These are phyloP conservation scores for Lactarius sp. DNA, from an alignment of 768 basidiomycete genomes.

Conservation along the genomic window DNA sequence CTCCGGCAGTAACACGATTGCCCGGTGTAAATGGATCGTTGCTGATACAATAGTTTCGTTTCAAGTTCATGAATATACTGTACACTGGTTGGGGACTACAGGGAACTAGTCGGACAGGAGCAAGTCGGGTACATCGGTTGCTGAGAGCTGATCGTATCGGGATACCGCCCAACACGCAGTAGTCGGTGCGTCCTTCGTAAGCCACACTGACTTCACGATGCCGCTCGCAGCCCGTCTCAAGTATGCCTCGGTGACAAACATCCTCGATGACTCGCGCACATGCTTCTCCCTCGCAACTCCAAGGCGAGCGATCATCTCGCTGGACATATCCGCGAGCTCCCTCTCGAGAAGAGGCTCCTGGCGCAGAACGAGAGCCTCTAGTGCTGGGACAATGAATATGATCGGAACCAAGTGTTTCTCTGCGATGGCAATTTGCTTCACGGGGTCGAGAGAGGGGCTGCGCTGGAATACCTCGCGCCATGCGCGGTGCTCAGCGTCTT, in stretches of 20 bases:
- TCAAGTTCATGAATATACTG: neutral
- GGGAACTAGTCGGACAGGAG: neutral
- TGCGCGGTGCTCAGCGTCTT: slow-evolving; percentile 11
- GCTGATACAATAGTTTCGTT: neutral
- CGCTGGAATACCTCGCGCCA: slow-evolving; percentile 8
- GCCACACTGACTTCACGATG: slow-evolving; percentile 3
- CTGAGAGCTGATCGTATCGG: no score
- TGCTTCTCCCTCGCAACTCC: neutral
- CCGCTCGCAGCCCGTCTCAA: neutral
- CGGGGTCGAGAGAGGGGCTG: neutral
- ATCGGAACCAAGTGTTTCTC: neutral
- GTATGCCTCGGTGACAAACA: neutral
- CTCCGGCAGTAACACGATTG: neutral
- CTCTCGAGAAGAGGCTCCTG: neutral
- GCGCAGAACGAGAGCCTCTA: slow-evolving; percentile 4
- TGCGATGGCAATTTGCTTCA: neutral
- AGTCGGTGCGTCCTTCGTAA: neutral
- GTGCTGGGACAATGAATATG: neutral
- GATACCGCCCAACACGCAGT: neutral
- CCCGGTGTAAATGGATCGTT: neutral
- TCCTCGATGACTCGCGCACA: neutral
- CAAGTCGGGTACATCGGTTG: no score
- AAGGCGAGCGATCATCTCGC: neutral
- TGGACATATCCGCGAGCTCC: neutral
- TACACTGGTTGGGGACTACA: neutral